These are phyloP conservation scores for Magnolia changhungtana DNA, from an alignment of 164 flowering plant species.

Conservation along the genomic window DNA sequence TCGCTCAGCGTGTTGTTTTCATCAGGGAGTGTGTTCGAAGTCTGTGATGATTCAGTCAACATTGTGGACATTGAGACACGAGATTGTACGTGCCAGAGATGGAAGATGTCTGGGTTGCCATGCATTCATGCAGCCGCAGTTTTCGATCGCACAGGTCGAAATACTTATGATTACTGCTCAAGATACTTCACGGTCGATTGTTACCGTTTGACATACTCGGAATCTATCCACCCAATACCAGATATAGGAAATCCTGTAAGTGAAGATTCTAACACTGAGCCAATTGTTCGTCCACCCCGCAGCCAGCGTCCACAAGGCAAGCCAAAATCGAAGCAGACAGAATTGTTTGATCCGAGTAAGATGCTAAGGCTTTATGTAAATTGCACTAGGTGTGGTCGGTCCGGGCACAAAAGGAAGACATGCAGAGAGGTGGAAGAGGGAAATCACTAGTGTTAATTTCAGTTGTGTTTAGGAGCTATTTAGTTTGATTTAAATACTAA, in stretches of 20 bases:
- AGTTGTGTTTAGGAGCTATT: neutral
- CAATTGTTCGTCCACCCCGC: conserved; percentile 42
- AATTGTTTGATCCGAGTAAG: conserved; percentile 15
- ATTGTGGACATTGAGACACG: conserved; percentile 40
- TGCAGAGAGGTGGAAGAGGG: conserved; percentile 36
- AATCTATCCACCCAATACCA: conserved; percentile 42
- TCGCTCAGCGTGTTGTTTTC: conserved; percentile 45
- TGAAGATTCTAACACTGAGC: conserved; percentile 16
- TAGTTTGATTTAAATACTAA: neutral
- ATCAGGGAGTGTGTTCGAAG: conserved; percentile 50
- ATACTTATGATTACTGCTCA: conserved; percentile 47
- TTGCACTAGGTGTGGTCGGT: conserved; percentile 53
- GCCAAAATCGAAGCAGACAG: conserved; percentile 25
- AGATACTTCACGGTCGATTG: conserved; percentile 39
- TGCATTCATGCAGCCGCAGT: conserved; percentile 70
- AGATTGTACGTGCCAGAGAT: conserved; percentile 51
- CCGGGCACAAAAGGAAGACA: conserved; percentile 55
- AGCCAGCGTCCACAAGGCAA: conserved; percentile 21
- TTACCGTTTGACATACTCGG: conserved; percentile 39
- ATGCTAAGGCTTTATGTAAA: conserved; percentile 19
- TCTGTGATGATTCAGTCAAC: conserved; percentile 34
- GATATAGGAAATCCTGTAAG: conserved; percentile 13
- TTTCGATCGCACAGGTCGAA: conserved; percentile 33
- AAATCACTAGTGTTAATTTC: neutral
- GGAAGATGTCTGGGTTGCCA: conserved; percentile 57